Evolutionary conservation across 2,329 filamentous ascomycete species (phyloP).

Genomic region (Zarea fungicola): DNA sequence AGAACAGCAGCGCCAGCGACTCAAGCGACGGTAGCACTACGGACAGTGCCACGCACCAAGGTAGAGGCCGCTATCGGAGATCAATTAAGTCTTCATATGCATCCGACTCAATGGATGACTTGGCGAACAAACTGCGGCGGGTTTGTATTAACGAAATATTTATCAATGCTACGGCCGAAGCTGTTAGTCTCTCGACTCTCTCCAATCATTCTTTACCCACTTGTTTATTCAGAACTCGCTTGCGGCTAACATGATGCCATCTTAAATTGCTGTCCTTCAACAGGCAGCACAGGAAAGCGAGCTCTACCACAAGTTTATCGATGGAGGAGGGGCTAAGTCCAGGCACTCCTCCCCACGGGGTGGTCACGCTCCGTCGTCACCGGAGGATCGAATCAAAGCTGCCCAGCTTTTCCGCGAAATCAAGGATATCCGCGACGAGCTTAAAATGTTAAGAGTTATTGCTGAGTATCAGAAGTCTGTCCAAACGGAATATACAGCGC

Average conservation of each 20-base stretch:
- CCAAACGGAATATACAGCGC: neutral
- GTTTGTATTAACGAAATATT: neutral
- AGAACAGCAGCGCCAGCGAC: too few species aligned
- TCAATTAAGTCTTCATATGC: too few species aligned
- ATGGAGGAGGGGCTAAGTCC: neutral
- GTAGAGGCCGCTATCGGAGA: too few species aligned
- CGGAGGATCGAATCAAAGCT: neutral
- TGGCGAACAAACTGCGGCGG: too few species aligned
- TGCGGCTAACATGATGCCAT: neutral
- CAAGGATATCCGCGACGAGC: constrained; percentile 22
- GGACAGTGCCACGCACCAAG: too few species aligned
- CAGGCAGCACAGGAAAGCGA: neutral
- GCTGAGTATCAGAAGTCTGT: constrained; percentile 14
- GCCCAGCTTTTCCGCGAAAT: constrained; percentile 15
- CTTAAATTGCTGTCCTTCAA: neutral
- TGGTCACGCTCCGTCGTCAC: neutral
- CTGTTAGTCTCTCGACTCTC: neutral
- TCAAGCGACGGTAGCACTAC: too few species aligned
- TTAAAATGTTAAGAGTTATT: constrained; percentile 17
- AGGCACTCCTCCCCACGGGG: neutral
- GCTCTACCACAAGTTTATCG: neutral
- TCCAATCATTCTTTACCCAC: too few species aligned
- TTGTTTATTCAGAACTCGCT: neutral
- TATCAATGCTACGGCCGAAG: neutral
- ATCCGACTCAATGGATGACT: too few species aligned